phyloP scores from a whole-genome alignment of 2,329 filamentous ascomycete genomes.

The Escovopsis sp. region DNA sequence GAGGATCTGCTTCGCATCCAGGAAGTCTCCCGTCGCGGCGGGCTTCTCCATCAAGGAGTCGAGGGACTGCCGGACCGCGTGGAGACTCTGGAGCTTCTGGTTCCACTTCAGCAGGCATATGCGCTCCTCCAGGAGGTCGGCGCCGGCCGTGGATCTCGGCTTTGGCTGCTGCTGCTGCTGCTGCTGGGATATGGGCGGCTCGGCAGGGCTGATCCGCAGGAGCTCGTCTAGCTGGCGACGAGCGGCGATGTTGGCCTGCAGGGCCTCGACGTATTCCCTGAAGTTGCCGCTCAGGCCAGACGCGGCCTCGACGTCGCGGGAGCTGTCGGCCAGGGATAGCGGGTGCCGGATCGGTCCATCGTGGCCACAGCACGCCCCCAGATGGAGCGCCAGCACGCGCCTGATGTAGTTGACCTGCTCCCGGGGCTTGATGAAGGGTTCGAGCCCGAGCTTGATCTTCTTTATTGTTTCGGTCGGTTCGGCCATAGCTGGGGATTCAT shows the following conservation, averaged over 20 bases:
- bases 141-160: constrained; percentile 4
- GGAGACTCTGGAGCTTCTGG: constrained; percentile 35
- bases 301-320: constrained; percentile 19
- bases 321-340: constrained; percentile 32
- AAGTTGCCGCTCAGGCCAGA: constrained; percentile 32
- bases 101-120: constrained; percentile 35
- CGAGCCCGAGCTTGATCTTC: constrained; percentile 28
- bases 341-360: constrained; percentile 28
- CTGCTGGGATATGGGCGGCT: constrained; percentile 9
- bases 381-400: constrained; percentile 37
- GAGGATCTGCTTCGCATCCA: constrained; percentile 36
- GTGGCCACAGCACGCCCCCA: constrained; percentile 30
- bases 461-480: constrained; percentile 18
- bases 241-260: constrained; percentile 37
- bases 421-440: constrained; percentile 39
- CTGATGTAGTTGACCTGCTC: constrained; percentile 43
- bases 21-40: constrained; percentile 32
- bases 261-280: constrained; percentile 38
- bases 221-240: constrained; percentile 30
- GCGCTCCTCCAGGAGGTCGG: constrained; percentile 31
- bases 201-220: constrained; percentile 11
- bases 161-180: neutral
- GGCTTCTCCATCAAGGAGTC: constrained; percentile 36
- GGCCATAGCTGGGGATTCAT: constrained; percentile 12
- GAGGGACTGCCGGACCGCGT: constrained; percentile 35